Conservation (phyloP, 176 grass and related monocot species). For the Typha latifolia region DNA sequence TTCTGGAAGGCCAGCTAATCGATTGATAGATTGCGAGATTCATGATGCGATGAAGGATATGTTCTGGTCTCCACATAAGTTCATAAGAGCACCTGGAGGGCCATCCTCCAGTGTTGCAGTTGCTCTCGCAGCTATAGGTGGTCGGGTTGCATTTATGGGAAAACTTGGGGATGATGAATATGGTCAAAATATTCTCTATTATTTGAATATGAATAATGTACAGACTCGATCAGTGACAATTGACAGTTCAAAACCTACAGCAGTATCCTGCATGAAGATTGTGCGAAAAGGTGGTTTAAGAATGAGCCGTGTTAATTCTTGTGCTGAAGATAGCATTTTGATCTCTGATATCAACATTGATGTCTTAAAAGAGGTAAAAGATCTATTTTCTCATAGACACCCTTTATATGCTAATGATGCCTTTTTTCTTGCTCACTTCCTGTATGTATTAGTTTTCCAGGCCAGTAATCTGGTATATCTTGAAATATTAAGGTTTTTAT, state of each 20-base stretch:
- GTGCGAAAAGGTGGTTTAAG: slow-evolving; percentile 27
- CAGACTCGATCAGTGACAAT: slow-evolving; percentile 46
- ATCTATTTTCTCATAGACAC: not conserved
- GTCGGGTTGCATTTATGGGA: slow-evolving; percentile 70
- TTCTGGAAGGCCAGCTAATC: slow-evolving; percentile 57
- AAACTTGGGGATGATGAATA: slow-evolving; percentile 78
- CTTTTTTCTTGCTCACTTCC: not conserved
- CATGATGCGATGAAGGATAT: slow-evolving; percentile 55
- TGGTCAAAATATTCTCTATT: slow-evolving; percentile 47
- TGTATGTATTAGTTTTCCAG: not conserved
- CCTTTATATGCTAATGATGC: not conserved
- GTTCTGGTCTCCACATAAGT: slow-evolving; percentile 70
- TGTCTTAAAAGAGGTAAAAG: slow-evolving; percentile 65
- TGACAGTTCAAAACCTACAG: slow-evolving; percentile 41
- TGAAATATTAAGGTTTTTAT: not conserved
- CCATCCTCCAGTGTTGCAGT: slow-evolving; percentile 66
- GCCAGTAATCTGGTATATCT: not conserved
- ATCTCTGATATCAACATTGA: slow-evolving; percentile 59
- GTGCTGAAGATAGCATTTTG: slow-evolving; percentile 62
- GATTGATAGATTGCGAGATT: slow-evolving; percentile 63
- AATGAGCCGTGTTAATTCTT: slow-evolving; percentile 38
- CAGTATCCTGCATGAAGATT: slow-evolving; percentile 72
- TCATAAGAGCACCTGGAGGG: slow-evolving; percentile 74
- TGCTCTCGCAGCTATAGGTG: slow-evolving; percentile 53
- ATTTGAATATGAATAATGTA: slow-evolving; percentile 55